Evolutionary conservation across 768 basidiomycete species (phyloP).

Genomic region (Roridomyces roridus): DNA sequence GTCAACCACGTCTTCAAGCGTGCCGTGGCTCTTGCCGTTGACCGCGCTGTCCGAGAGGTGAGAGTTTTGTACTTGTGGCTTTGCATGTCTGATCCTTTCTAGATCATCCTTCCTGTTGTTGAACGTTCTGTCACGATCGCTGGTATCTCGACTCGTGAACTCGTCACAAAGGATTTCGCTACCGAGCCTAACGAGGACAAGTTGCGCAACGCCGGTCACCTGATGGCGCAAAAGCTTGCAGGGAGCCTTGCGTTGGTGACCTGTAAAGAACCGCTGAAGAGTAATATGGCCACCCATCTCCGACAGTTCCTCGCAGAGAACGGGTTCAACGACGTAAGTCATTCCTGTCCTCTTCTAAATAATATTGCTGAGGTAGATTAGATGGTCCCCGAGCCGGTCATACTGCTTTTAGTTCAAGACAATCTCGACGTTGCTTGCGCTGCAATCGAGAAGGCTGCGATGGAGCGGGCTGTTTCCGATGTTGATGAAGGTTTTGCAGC

Average conservation of each 20-base stretch:
- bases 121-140: slow-evolving; percentile 98
- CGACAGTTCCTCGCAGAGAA: slow-evolving; percentile 84
- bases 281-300: slow-evolving; percentile 88
- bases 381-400: slow-evolving; percentile 81
- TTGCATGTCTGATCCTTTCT: slow-evolving; percentile 5
- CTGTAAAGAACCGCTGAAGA: slow-evolving; percentile 95
- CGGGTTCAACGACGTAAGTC: slow-evolving; percentile 83
- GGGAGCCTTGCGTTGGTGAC: slow-evolving; percentile 96
- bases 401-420: slow-evolving; percentile 82
- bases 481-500: slow-evolving; percentile 88
- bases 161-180: slow-evolving; percentile 95
- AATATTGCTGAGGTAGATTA: slow-evolving; percentile 39
- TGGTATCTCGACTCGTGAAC: slow-evolving; percentile 94
- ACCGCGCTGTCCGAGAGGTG: slow-evolving; percentile 94
- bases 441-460: slow-evolving; percentile 96
- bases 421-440: slow-evolving; percentile 93
- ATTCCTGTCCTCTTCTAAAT: neutral
- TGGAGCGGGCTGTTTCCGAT: slow-evolving; percentile 93
- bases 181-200: slow-evolving; percentile 92
- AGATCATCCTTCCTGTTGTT: slow-evolving; percentile 97
- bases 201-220: slow-evolving; percentile 87
- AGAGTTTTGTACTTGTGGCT: slow-evolving; percentile 19
- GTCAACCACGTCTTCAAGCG: slow-evolving; percentile 87
- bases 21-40: slow-evolving; percentile 88
- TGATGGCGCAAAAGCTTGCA: slow-evolving; percentile 97